A percentile compares a stretch with the other conserved stretches of the same genome.
phyloP scores from a whole-genome alignment of 2,329 filamentous ascomycete genomes.

The Diaporthe sp. region DNA sequence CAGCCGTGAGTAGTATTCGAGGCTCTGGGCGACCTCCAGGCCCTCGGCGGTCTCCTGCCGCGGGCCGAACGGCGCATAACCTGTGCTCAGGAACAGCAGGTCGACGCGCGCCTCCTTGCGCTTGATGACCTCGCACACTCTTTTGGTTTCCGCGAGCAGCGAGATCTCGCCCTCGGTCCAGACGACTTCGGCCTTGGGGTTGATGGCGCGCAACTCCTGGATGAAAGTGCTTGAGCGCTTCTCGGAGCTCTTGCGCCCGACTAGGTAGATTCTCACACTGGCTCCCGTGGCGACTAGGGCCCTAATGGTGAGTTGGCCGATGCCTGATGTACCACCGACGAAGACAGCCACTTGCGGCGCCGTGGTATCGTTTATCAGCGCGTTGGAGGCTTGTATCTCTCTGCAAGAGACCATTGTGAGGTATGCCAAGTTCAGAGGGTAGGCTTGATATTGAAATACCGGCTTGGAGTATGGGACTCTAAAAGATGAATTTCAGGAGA shows the following conservation, averaged over 20 bases:
- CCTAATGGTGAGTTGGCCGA: slow-evolving; percentile 55
- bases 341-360: slow-evolving; percentile 56
- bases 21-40: slow-evolving; percentile 53
- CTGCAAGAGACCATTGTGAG: slow-evolving; percentile 51
- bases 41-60: slow-evolving; percentile 56
- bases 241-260: slow-evolving; percentile 55
- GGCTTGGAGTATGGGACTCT: too few species aligned
- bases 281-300: slow-evolving; percentile 52
- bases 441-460: neutral
- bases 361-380: slow-evolving; percentile 52
- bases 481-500: too few species aligned
- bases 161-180: slow-evolving; percentile 53
- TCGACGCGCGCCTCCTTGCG: slow-evolving; percentile 54
- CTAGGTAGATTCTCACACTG: slow-evolving; percentile 54
- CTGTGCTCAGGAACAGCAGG: slow-evolving; percentile 58
- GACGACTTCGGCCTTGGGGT: slow-evolving; percentile 55
- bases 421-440: too few species aligned
- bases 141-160: slow-evolving; percentile 57
- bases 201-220: slow-evolving; percentile 50
- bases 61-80: slow-evolving; percentile 56
- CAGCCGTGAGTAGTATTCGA: slow-evolving; percentile 60
- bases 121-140: slow-evolving; percentile 54
- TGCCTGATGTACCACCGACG: slow-evolving; percentile 60
- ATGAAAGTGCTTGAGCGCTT: slow-evolving; percentile 49
- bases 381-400: slow-evolving; percentile 54